phyloP scores from a whole-genome alignment of 371 early-diverging fungal species.

The Hamiltosporidium tvaerminnensis region DNA sequence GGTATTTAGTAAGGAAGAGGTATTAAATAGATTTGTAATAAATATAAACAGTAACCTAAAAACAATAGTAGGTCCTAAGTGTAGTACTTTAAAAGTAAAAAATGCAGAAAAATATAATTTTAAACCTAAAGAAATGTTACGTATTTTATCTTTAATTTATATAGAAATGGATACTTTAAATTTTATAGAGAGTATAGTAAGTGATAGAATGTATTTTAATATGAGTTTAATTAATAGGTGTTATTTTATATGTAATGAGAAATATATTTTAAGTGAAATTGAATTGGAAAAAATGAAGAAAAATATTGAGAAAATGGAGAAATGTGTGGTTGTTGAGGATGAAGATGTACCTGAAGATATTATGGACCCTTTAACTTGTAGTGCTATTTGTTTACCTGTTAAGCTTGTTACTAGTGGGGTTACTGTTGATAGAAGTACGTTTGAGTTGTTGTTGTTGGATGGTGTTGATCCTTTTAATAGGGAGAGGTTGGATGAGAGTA shows the following conservation, averaged over 20 bases:
- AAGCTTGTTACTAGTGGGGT: slow-evolving; percentile 44
- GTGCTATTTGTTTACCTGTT: slow-evolving; percentile 45
- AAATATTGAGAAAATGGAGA: slow-evolving; percentile 19
- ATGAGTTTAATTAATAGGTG: slow-evolving; percentile 30
- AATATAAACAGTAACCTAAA: slow-evolving; percentile 44
- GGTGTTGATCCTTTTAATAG: slow-evolving; percentile 52
- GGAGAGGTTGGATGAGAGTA: slow-evolving; percentile 32
- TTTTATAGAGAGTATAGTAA: slow-evolving; percentile 29
- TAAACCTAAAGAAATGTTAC: slow-evolving; percentile 29
- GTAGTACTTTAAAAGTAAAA: slow-evolving; percentile 26
- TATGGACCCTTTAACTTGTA: slow-evolving; percentile 50
- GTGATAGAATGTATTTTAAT: slow-evolving; percentile 44
- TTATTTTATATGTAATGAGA: slow-evolving; percentile 31
- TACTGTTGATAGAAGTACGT: slow-evolving; percentile 46
- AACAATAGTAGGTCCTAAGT: slow-evolving; percentile 38
- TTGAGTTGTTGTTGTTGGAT: slow-evolving; percentile 47
- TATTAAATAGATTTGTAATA: slow-evolving; percentile 30
- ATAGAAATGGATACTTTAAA: slow-evolving; percentile 7
- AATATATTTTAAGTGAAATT: slow-evolving; percentile 27
- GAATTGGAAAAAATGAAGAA: slow-evolving; percentile 25
- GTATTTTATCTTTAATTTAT: slow-evolving; percentile 35
- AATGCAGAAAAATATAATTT: slow-evolving; percentile 29
- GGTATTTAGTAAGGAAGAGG: slow-evolving; percentile 23
- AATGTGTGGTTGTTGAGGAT: slow-evolving; percentile 2
- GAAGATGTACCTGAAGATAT: slow-evolving; percentile 41